phyloP scores from a whole-genome alignment of 1,284 basidiomycete species.

The Coriolopsis trogii region DNA sequence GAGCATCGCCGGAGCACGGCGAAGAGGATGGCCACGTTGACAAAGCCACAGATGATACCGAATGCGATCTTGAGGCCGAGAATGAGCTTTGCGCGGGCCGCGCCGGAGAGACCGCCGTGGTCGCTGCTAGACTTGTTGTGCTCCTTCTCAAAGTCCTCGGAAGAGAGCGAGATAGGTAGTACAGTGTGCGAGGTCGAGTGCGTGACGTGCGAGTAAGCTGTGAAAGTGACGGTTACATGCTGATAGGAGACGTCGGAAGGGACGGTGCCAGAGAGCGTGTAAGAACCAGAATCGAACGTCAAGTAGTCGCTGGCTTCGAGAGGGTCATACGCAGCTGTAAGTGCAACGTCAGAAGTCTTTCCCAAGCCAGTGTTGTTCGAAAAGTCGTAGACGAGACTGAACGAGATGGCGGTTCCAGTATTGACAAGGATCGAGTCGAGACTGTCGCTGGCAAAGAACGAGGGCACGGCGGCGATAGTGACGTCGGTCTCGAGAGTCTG shows the following conservation, averaged over 20 bases:
- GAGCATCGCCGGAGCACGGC: slow-evolving; percentile 58
- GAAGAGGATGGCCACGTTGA: slow-evolving; percentile 55
- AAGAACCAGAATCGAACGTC: slow-evolving; percentile 48
- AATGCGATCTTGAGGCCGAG: slow-evolving; percentile 66
- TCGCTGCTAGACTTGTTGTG: slow-evolving; percentile 32
- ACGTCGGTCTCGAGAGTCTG: slow-evolving; percentile 68
- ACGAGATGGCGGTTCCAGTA: slow-evolving; percentile 47
- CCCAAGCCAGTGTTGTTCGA: slow-evolving; percentile 46
- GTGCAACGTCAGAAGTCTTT: slow-evolving; percentile 43
- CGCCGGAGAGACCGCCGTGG: slow-evolving; percentile 34
- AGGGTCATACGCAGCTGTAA: slow-evolving; percentile 58
- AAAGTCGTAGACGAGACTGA: slow-evolving; percentile 55
- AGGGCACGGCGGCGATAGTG: slow-evolving; percentile 63
- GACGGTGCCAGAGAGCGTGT: slow-evolving; percentile 54
- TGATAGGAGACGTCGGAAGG: slow-evolving; percentile 43
- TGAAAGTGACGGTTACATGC: slow-evolving; percentile 58
- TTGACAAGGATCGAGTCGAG: slow-evolving; percentile 58
- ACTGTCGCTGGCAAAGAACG: slow-evolving; percentile 64
- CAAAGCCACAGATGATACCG: slow-evolving; percentile 61
- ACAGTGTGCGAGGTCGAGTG: slow-evolving; percentile 72
- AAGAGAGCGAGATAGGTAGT: slow-evolving; percentile 55
- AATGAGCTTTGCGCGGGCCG: slow-evolving; percentile 50
- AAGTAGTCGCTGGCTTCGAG: slow-evolving; percentile 48
- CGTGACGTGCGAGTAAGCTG: slow-evolving; percentile 63
- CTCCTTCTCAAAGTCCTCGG: slow-evolving; percentile 36